Base-by-base conservation (phyloP, 2,329 filamentous ascomycete species). In the Penicillium sp. region DNA sequence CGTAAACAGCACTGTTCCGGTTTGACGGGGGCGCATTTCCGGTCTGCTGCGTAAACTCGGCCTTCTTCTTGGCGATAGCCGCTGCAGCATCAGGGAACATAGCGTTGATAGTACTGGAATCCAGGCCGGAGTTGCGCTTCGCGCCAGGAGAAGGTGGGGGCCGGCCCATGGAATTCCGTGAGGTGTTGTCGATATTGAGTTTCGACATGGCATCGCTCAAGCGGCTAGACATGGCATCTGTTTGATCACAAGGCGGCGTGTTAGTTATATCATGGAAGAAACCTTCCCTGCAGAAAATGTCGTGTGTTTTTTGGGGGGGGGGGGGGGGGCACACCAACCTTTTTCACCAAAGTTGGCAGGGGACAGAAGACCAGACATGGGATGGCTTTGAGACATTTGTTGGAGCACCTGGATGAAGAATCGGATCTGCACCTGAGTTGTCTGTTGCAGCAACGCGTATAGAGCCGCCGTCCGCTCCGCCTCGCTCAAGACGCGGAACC, bases 41-140 rank as follows among this genome's bases (percentile, higher is more conserved):
- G 4, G 90, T 95, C 67, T 95, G 88, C 68, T 96, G 90, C 13
- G 90, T 94, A 66, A 94, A 97, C 68, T 96, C 94, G 49, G 90
- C 91, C 75, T 96, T 96, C 71, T 98, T 91, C 52, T 93, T 95
- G 26, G 91, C 91, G 68, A 98, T 97, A n/a, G 93, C 93, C 37
- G 91, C 91, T 11, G 93, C 93, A 39, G 93, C 93, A 74, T 98
- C 93, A 5, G 93, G 93, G 69, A 98, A 98, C 93, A 98, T 97
- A 62, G 89, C 90, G 71, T 95, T 95, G 71, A 98, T 96, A 25
- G 89, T 94, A 29, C 85, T 89, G 4, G 88, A 80, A 66, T 97
- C 91, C 48, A 98, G 82, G n/a, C 86, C 90, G 39, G 93, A 97
- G 67, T 95, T 93, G 59, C 93, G 85, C 75, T 96, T 97, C 44